Evolutionary conservation across 805 yeast genomes (phyloP), one percentile per base, ranked within the genome.

Genomic region (Teunomyces barrocoloradensis): DNA sequence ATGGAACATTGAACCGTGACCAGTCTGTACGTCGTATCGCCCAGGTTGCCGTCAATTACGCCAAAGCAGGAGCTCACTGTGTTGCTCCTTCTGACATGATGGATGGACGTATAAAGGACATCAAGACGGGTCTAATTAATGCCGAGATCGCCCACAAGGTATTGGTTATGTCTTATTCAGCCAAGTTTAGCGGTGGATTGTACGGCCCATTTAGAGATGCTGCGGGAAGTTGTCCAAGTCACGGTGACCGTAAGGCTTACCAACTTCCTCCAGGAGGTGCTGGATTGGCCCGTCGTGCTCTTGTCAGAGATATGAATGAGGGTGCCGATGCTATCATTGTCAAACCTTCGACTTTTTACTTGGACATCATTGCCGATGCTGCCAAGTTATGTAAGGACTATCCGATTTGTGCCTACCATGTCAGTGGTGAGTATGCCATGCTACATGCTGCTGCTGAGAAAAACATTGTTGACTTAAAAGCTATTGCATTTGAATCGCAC

Each of bases 141-240:
- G 89, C 87, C 10, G 85, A 84, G 23, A 67, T 94, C 50, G 96
- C 96, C 17, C 96, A 94, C 69, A 82, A 84, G 64, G 84, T 90
- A 42, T 83, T 92, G 73, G 82, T 94, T 32, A 84, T 94, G 88
- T 87, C 96, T 4, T 94, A 94, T 69, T 81, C 96, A 30, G 98
- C 98, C 49, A 94, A 94, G 65, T 94, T 94, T 64, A 77, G 88
- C 50, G 97, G 98, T 30, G 81, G 82, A 53, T 73, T 94, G 42
- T 94, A 94, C 64, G 99, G 99, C 0, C 99, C 99, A 4, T 94
- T 94, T 76, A 79, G 99, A 65, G 99, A 94, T 58, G 97, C 97
- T 39, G 99, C 98, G 3, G 94, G 95, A 32, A 86, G 96, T 44
- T 76, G 84, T 3, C 98, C 99, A 7, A 78, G 88, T 17, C 77